phyloP scores from a whole-genome alignment of 352 stramenopile genomes.

The Phytopythium helicoides region DNA sequence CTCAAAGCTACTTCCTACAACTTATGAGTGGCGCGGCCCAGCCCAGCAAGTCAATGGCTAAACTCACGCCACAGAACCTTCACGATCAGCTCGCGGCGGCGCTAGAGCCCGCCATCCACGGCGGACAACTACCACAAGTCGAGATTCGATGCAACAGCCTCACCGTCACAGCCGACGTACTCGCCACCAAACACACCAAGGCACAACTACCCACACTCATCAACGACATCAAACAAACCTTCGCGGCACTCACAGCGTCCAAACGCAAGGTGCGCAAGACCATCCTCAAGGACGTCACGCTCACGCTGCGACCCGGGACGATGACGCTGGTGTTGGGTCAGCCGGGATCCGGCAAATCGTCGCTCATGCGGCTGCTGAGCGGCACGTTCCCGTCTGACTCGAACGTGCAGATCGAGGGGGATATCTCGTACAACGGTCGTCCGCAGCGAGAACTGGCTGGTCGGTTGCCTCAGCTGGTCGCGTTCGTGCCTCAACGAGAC shows the following conservation, averaged over 20 bases:
- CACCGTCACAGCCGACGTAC: constrained; percentile 22
- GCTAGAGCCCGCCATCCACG: constrained; percentile 5
- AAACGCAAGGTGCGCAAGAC: constrained; percentile 7
- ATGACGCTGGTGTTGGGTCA: constrained; percentile 18
- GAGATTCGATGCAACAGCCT: constrained; percentile 30
- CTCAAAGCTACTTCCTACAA: no score
- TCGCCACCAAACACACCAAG: constrained; percentile 17
- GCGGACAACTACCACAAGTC: constrained; percentile 16
- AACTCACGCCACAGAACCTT: not conserved
- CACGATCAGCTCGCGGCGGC: constrained; percentile 12
- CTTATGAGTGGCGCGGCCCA: no score
- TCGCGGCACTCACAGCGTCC: constrained; percentile 1
- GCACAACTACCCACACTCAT: constrained; percentile 13
- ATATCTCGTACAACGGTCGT: constrained; percentile 20
- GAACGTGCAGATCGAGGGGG: constrained; percentile 10
- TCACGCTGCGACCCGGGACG: constrained; percentile 11
- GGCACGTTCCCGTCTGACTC: constrained; percentile 10
- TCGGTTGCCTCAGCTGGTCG: constrained; percentile 12
- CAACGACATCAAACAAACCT: constrained; percentile 5
- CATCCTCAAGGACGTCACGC: constrained; percentile 15
- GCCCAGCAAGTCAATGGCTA: not conserved
- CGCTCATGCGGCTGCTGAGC: constrained; percentile 10
- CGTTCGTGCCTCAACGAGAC: constrained; percentile 16
- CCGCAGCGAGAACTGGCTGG: constrained; percentile 1
- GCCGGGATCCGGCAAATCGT: constrained; percentile 7